phyloP scores from a whole-genome alignment of 2,329 filamentous ascomycete species.

The Mycocentrospora acerina region DNA sequence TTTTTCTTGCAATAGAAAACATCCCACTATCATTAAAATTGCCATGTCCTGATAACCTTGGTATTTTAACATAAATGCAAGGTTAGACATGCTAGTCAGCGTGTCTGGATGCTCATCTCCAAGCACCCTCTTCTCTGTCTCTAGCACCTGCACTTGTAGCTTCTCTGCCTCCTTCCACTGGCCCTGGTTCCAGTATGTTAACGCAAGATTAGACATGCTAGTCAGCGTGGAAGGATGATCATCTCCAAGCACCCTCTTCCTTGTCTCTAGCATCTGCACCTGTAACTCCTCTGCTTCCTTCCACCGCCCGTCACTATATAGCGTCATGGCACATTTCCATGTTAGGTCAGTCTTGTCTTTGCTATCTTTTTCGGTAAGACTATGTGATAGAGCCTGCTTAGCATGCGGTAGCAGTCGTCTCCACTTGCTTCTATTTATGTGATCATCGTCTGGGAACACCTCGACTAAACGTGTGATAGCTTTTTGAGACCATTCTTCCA shows the following conservation, averaged over 20 bases:
- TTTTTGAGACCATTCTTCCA: slow-evolving; percentile 8
- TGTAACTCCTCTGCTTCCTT: slow-evolving; percentile 14
- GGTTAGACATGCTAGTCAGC: slow-evolving; percentile 10
- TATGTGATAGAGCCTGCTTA: slow-evolving; percentile 14
- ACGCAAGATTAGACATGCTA: slow-evolving; percentile 1
- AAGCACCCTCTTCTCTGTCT: slow-evolving; percentile 12
- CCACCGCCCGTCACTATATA: slow-evolving; percentile 13
- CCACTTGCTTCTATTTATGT: slow-evolving; percentile 22
- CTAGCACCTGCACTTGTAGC: slow-evolving; percentile 11
- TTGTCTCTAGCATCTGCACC: slow-evolving; percentile 15
- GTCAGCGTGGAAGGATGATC: slow-evolving; percentile 11
- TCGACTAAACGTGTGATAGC: slow-evolving; percentile 7
- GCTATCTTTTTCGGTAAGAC: slow-evolving; percentile 3
- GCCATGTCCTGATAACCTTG: slow-evolving; percentile 5
- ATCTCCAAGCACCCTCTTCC: slow-evolving; percentile 5
- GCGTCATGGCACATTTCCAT: slow-evolving; percentile 13
- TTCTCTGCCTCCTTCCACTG: slow-evolving; percentile 3
- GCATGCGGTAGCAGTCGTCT: slow-evolving; percentile 20
- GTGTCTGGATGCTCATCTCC: slow-evolving; percentile 7
- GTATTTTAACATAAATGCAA: slow-evolving; percentile 2
- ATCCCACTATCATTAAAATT: neutral
- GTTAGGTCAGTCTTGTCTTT: slow-evolving; percentile 5
- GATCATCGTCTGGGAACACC: slow-evolving; percentile 15
- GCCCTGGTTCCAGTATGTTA: neutral
- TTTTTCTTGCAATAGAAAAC: neutral